phyloP scores from a whole-genome alignment of 768 basidiomycete genomes.

The Tricholomella constricta region DNA sequence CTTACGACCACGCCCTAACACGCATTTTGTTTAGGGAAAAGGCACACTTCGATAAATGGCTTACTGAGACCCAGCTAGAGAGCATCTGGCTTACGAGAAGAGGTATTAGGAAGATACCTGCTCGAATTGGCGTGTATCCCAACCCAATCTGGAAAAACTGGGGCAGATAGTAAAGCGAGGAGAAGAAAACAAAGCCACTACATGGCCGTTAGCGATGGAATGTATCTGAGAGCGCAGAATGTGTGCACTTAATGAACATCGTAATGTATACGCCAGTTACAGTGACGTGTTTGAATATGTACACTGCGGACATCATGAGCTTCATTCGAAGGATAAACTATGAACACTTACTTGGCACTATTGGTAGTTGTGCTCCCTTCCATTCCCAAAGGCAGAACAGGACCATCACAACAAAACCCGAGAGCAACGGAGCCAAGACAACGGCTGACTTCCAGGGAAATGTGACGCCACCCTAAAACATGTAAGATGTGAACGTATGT shows the following conservation, averaged over 20 bases:
- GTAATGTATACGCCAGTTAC: conserved; percentile 69
- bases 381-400: conserved; percentile 76
- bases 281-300: conserved; percentile 68
- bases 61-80: conserved; percentile 54
- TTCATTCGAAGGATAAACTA: not conserved
- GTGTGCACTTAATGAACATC: conserved; percentile 64
- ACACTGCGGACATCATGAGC: conserved; percentile 43
- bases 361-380: conserved; percentile 68
- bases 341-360: conserved; percentile 61
- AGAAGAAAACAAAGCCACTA: conserved; percentile 64
- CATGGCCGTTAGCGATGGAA: not conserved
- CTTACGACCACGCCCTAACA: conserved; percentile 60
- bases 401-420: conserved; percentile 52
- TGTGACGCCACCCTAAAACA: conserved; percentile 61
- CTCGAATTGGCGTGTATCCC: conserved; percentile 64
- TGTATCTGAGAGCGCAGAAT: not conserved
- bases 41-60: conserved; percentile 15
- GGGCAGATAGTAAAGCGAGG: conserved; percentile 70
- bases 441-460: conserved; percentile 73
- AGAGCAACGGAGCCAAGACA: conserved; percentile 60
- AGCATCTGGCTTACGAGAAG: conserved; percentile 66
- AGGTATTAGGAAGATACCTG: conserved; percentile 64
- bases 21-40: not conserved
- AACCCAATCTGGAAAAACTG: conserved; percentile 75
- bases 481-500: not conserved